These are phyloP conservation scores for Triadica sebifera DNA, from an alignment of 345 rosid genomes.

Conservation along the genomic window DNA sequence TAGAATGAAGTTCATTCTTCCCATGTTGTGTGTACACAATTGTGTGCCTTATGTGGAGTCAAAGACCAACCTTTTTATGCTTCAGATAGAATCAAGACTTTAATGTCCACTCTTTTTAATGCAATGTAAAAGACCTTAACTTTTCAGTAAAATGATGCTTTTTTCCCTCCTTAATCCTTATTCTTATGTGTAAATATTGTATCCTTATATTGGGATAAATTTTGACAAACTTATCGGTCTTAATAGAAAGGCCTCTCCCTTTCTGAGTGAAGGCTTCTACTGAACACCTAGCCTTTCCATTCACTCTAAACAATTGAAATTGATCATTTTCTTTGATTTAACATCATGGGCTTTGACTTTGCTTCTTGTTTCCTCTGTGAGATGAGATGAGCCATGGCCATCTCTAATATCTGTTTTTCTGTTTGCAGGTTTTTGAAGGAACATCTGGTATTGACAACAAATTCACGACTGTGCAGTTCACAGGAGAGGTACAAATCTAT, in stretches of 20 bases:
- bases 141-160: neutral
- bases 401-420: constrained; percentile 5
- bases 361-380: neutral
- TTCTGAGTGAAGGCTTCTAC: neutral
- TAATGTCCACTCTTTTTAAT: neutral
- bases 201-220: neutral
- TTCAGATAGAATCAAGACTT: neutral
- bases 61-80: neutral
- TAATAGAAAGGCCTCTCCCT: neutral
- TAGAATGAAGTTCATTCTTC: neutral
- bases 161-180: neutral
- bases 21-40: neutral
- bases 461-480: constrained; percentile 87
- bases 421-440: constrained; percentile 81
- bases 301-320: neutral
- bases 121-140: neutral
- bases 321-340: neutral
- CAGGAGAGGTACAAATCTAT: constrained; percentile 74
- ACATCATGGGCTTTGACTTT: neutral
- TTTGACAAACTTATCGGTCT: neutral
- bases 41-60: neutral
- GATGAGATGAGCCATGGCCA: neutral
- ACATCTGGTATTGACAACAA: constrained; percentile 95
- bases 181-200: neutral
- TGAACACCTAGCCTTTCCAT: neutral